Evolutionary conservation across 768 basidiomycete genomes (phyloP).

Genomic region (Chalciporus chontae): DNA sequence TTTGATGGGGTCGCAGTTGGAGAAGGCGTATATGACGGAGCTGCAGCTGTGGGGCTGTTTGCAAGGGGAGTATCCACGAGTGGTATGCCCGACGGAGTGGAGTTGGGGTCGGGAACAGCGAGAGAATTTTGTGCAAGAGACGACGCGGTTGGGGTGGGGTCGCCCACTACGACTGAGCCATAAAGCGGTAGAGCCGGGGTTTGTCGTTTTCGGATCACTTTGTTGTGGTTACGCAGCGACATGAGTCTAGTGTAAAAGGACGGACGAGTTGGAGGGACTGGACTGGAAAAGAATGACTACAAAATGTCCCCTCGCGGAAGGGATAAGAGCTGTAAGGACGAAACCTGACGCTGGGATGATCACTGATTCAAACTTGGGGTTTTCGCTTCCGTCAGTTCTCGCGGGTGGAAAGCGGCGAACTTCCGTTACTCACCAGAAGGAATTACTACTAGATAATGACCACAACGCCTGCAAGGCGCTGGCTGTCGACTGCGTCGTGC

Average conservation of each 20-base stretch:
- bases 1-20: conserved; percentile 4
- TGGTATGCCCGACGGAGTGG: conserved; percentile 8
- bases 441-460: not conserved
- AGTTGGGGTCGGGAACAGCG: not conserved
- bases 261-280: conserved; percentile 4
- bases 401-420: not conserved
- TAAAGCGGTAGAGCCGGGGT: conserved; percentile 8
- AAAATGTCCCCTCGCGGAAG: conserved; percentile 22
- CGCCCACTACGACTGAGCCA: conserved; percentile 23
- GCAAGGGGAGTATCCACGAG: conserved; percentile 6
- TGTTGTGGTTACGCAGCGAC: conserved; percentile 12
- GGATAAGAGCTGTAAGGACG: conserved; percentile 8
- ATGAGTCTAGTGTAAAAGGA: conserved; percentile 11
- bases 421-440: conserved; percentile 11
- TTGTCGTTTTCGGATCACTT: conserved; percentile 13
- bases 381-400: conserved; percentile 21
- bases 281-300: conserved; percentile 18
- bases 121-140: conserved; percentile 20
- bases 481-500: conserved; percentile 8
- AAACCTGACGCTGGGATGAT: not conserved
- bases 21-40: conserved; percentile 11
- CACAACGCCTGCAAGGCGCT: conserved; percentile 3
- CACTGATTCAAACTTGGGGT: conserved; percentile 13
- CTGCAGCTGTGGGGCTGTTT: not conserved
- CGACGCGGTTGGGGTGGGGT: conserved; percentile 26